Evolutionary conservation across 192 early-diverging fungal genomes (phyloP).

Genomic region (Coemansia furcata): DNA sequence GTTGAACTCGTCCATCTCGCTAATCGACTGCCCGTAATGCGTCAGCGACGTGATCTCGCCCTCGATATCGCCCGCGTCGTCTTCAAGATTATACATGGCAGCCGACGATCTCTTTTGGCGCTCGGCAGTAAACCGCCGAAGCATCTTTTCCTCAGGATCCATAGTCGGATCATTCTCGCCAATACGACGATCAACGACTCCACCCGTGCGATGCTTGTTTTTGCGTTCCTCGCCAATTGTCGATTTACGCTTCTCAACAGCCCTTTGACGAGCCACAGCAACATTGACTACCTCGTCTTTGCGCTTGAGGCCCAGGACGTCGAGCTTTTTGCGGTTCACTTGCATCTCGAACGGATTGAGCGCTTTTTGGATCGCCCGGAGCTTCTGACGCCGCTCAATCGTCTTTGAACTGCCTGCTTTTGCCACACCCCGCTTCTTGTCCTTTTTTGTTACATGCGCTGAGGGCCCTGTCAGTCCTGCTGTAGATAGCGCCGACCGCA

Average conservation of each 20-base stretch:
- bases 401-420: constrained; percentile 45
- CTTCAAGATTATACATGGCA: constrained; percentile 81
- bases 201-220: constrained; percentile 65
- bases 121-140: constrained; percentile 90
- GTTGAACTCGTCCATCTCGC: constrained; percentile 79
- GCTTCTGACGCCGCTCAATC: constrained; percentile 34
- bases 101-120: constrained; percentile 53
- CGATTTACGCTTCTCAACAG: constrained; percentile 83
- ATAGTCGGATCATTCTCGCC: constrained; percentile 86
- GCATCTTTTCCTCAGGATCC: constrained; percentile 94
- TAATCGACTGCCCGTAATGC: constrained; percentile 90
- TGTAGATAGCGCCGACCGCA: constrained; percentile 73
- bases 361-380: constrained; percentile 38
- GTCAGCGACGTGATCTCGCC: constrained; percentile 70
- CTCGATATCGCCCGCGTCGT: constrained; percentile 56
- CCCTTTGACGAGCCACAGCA: constrained; percentile 72
- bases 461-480: constrained; percentile 76
- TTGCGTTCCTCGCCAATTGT: constrained; percentile 79
- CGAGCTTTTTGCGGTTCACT: constrained; percentile 75
- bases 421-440: constrained; percentile 62
- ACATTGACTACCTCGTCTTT: constrained; percentile 84
- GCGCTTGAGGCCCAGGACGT: constrained; percentile 77
- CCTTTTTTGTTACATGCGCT: constrained; percentile 61
- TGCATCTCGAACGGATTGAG: constrained; percentile 93
- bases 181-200: constrained; percentile 89